Conservation (phyloP, 805 yeast species). For the Schizosaccharomyces japonicus region DNA sequence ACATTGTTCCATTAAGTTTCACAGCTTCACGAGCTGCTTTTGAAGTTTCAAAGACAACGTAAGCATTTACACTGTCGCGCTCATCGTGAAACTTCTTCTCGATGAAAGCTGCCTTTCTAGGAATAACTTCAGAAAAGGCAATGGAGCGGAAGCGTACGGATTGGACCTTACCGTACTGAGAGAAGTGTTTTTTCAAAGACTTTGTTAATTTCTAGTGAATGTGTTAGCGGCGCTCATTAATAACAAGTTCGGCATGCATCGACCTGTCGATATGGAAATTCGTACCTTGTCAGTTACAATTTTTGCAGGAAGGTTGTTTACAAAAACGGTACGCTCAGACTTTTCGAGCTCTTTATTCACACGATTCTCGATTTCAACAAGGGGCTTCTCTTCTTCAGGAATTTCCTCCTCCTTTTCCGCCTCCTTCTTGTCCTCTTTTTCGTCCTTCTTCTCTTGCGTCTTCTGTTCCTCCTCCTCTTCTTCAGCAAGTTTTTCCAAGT, state of each 20-base stretch:
- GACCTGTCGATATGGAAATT: too few species aligned
- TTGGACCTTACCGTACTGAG: conserved; percentile 27
- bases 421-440: neutral
- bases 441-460: neutral
- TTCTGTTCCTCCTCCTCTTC: neutral
- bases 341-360: conserved; percentile 18
- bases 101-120: conserved; percentile 77
- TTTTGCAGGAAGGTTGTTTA: conserved; percentile 54
- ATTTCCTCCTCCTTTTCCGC: neutral
- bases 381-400: neutral
- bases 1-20: conserved; percentile 39
- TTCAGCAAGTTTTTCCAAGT: neutral
- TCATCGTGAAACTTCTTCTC: conserved; percentile 51
- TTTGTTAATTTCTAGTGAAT: conserved; percentile 6
- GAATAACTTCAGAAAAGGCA: conserved; percentile 65
- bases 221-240: neutral
- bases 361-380: too few species aligned
- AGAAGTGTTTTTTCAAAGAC: conserved; percentile 5
- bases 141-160: conserved; percentile 81
- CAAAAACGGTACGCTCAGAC: conserved; percentile 28
- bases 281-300: conserved; percentile 37
- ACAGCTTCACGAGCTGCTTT: conserved; percentile 25
- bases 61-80: conserved; percentile 68
- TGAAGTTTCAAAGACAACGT: conserved; percentile 43
- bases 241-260: neutral